A percentile compares a stretch with the other conserved stretches of the same genome.
Evolutionary conservation across 2,329 filamentous ascomycete genomes (phyloP).

Genomic region (Camptophora hylomeconis): DNA sequence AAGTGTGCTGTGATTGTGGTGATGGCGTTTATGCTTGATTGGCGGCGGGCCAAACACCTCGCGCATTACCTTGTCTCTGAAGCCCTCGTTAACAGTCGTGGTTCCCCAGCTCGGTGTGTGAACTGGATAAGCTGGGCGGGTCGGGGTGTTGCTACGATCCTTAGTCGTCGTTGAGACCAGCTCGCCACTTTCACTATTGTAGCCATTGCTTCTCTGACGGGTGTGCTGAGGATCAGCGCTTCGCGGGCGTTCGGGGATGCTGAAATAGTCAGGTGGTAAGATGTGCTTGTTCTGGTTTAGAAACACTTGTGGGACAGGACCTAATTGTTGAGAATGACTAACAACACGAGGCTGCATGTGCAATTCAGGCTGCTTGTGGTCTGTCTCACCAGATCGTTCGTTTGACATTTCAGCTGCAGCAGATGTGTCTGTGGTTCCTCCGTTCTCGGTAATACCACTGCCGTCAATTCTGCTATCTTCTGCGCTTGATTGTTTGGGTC

Average conservation of each 20-base stretch:
- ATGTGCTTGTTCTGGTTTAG: conserved; percentile 93
- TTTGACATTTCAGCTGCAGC: background rate
- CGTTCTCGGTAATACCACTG: conserved; percentile 4
- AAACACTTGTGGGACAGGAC: conserved; percentile 74
- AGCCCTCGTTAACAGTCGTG: conserved; percentile 74
- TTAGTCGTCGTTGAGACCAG: background rate
- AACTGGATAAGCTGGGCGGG: conserved; percentile 27
- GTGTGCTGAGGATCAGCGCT: conserved; percentile 21
- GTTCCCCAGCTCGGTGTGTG: conserved; percentile 63
- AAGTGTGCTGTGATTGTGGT: conserved; percentile 49
- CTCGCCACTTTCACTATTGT: conserved; percentile 1
- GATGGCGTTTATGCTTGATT: conserved; percentile 62
- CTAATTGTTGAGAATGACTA: conserved; percentile 63
- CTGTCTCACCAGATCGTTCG: background rate
- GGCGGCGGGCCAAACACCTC: conserved; percentile 81
- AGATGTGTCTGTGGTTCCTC: background rate
- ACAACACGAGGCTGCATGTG: conserved; percentile 38
- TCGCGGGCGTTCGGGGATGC: conserved; percentile 38
- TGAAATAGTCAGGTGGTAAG: conserved; percentile 70
- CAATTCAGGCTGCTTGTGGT: background rate
- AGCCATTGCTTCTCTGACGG: conserved; percentile 10
- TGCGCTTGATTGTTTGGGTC: conserved; percentile 46
- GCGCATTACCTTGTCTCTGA: conserved; percentile 83
- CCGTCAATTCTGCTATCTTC: conserved; percentile 23
- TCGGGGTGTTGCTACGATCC: conserved; percentile 2